These are phyloP conservation scores for Jackrogersella minutella DNA, from an alignment of 495 filamentous ascomycete species.

Conservation along the genomic window DNA sequence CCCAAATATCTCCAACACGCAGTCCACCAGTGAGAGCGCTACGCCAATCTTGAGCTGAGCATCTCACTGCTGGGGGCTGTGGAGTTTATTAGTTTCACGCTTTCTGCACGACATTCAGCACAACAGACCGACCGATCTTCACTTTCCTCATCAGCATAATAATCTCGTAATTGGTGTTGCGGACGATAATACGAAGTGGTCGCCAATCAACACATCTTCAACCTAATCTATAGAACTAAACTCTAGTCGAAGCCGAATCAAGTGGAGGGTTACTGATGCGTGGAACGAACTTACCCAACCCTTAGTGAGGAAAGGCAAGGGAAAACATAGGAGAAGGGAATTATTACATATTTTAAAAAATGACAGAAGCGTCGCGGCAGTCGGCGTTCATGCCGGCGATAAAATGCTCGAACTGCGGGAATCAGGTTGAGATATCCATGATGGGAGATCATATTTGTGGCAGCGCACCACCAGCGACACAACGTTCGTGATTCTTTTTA, in stretches of 20 bases:
- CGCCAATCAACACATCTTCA: constrained; percentile 16
- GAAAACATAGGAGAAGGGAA: constrained; percentile 30
- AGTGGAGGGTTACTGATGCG: constrained; percentile 26
- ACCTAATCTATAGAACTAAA: constrained; percentile 1
- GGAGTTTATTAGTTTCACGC: constrained; percentile 15
- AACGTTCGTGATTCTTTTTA: constrained; percentile 47
- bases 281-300: constrained; percentile 2
- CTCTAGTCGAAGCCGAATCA: constrained; percentile 11
- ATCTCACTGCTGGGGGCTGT: constrained; percentile 12
- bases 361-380: constrained; percentile 61
- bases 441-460: constrained; percentile 92
- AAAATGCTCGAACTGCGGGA: constrained; percentile 92
- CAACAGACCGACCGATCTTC: constrained; percentile 6
- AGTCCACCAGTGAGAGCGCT: neutral
- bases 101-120: constrained; percentile 27
- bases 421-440: constrained; percentile 84
- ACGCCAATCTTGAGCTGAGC: neutral
- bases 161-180: constrained; percentile 9
- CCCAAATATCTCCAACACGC: constrained; percentile 5
- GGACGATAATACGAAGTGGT: neutral
- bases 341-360: constrained; percentile 36
- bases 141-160: neutral
- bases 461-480: constrained; percentile 42
- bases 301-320: constrained; percentile 23
- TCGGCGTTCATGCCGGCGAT: constrained; percentile 85